Percentiles rank a stretch among this genome's conserved stretches.
Conservation (phyloP, 768 basidiomycete species). For the Leccinum rimulosum region DNA sequence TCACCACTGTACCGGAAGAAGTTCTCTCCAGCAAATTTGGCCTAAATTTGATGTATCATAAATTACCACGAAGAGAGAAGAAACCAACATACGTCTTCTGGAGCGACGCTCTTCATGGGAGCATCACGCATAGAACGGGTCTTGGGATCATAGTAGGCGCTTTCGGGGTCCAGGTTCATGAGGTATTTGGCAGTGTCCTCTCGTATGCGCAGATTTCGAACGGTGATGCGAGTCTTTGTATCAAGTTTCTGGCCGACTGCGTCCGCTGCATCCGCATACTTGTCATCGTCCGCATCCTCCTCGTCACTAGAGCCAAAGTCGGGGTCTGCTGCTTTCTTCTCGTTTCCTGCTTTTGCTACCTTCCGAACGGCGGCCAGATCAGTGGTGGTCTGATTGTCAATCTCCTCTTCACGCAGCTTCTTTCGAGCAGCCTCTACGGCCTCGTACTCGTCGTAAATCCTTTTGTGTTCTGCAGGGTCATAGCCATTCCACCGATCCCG, state of each 20-base stretch:
- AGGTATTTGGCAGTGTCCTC: constrained; percentile 99
- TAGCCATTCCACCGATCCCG: constrained; percentile 99
- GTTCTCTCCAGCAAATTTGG: constrained; percentile 94
- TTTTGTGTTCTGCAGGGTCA: constrained; percentile 82
- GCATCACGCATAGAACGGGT: constrained; percentile 99
- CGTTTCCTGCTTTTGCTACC: constrained; percentile 86
- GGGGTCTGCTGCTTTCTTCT: constrained; percentile 69
- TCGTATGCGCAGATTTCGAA: constrained; percentile 95
- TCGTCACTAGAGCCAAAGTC: constrained; percentile 98
- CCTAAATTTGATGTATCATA: constrained; percentile 40
- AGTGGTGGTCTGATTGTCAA: constrained; percentile 95
- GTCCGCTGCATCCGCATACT: constrained; percentile 97
- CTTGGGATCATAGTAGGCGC: constrained; percentile 99
- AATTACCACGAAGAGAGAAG: neutral
- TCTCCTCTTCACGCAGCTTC: constrained; percentile 92
- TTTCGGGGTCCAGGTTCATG: constrained; percentile 91
- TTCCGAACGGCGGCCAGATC: constrained; percentile 89
- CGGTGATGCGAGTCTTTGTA: constrained; percentile 96
- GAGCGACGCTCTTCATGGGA: constrained; percentile 66
- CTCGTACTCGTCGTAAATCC: constrained; percentile 90
- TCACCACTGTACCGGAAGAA: constrained; percentile 91
- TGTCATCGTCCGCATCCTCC: constrained; percentile 95
- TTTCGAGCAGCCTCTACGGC: constrained; percentile 89
- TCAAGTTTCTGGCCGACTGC: constrained; percentile 98
- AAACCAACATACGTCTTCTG: constrained; percentile 76